Base-by-base conservation (phyloP, 73 alveolate genomes). In the Stentor roeselii region DNA sequence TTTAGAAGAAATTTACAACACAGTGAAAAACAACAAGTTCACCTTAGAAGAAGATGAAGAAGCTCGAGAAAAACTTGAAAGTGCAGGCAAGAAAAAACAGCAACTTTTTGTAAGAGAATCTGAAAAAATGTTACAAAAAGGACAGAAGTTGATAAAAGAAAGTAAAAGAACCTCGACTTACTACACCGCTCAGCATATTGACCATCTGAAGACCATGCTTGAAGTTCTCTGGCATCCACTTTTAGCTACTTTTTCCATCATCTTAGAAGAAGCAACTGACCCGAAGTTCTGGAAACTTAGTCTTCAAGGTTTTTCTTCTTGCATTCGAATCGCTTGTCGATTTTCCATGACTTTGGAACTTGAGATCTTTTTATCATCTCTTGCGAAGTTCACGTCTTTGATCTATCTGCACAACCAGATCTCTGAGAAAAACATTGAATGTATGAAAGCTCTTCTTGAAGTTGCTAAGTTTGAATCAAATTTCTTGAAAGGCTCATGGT, bases 1-100 rank as follows among this genome's bases (percentile, higher is more conserved):
- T 87, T 82, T 97, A 36, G 93, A 75, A 76, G 98, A 92, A 38
- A 90, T 95, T 37, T 97, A 94, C 86, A 80, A 88, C 42, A 92
- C 88, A 75, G 94, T 97, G 15, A 94, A 86, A 84, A 89, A 85
- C 76, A 97, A 96, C 41, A 99, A 99, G n/a, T 86, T 97, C 67
- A 93, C 99, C 38, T 92, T 97, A 21, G 90, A 87, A 75, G 99
- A 96, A 86, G 94, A 94, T 77, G 99, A 97, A 42, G 98, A 97
- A 84, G 98, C 96, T 2, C 93, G 92, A 82, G 88, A 91, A 37
- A 94, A 93, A 83, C 42, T 93, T 40, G 95, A 93, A 36, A 92
- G 89, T n/a, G 83, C 94, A 30, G 67, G 91, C 60, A 97, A 92
- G 60, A 95, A 91, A 75, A 95, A 94, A 85, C 93, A 92, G 61